A percentile compares a stretch with the other conserved stretches of the same genome.
Evolutionary conservation across 2,329 filamentous ascomycete species (phyloP).

Genomic region (Diaporthe amygdali): DNA sequence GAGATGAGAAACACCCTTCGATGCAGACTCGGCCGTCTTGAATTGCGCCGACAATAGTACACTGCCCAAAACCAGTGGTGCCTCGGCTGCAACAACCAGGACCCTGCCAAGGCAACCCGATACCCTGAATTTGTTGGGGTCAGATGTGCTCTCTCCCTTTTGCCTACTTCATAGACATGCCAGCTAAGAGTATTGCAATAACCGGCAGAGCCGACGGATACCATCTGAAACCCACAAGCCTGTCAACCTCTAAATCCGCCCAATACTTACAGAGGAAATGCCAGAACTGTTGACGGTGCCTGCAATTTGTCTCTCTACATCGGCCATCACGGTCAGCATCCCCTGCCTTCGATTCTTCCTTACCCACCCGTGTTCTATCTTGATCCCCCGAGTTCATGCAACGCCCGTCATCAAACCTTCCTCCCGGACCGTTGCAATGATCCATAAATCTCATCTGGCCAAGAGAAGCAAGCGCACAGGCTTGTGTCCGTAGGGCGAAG

Average conservation of each 20-base stretch:
- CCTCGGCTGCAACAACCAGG: constrained; percentile 1
- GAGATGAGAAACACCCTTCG: constrained; percentile 5
- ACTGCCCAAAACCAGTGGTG: neutral
- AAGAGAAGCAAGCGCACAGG: constrained; percentile 10
- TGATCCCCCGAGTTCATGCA: neutral
- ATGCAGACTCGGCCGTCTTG: neutral
- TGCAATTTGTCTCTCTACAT: neutral
- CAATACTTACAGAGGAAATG: neutral
- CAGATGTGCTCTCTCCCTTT: neutral
- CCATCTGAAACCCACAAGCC: neutral
- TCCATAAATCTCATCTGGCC: constrained; percentile 4
- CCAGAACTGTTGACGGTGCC: neutral
- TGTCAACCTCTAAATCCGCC: neutral
- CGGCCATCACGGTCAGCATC: neutral
- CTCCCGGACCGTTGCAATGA: neutral
- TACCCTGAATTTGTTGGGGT: constrained; percentile 8
- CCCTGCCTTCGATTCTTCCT: neutral
- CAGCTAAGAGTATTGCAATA: too few relatives aligned
- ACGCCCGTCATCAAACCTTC: neutral
- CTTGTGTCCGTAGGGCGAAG: neutral
- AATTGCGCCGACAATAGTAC: neutral
- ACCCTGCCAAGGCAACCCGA: constrained; percentile 5
- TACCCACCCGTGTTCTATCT: neutral
- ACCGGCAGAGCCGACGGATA: neutral
- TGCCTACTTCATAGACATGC: neutral